A percentile compares a stretch with the other conserved stretches of the same genome.
Evolutionary conservation across 352 stramenopile species (phyloP).

Genomic region (Globisporangium parvum): DNA sequence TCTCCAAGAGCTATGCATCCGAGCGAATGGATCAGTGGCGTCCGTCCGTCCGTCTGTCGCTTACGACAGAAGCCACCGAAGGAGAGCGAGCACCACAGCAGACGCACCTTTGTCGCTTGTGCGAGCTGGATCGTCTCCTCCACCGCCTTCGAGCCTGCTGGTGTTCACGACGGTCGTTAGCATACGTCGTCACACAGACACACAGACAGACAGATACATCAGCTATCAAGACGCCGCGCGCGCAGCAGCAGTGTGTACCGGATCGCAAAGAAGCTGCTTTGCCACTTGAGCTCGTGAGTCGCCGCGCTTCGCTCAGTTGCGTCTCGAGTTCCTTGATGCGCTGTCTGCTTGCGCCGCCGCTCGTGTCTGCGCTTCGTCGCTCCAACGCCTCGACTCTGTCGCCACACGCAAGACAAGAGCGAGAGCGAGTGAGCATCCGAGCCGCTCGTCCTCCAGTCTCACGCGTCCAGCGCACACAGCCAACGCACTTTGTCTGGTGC

Average conservation of each 20-base stretch:
- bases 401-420: background rate
- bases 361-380: constrained; percentile 18
- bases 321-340: constrained; percentile 51
- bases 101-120: constrained; percentile 62
- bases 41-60: background rate
- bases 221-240: background rate
- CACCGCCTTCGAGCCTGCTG: constrained; percentile 34
- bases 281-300: constrained; percentile 6
- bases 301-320: constrained; percentile 45
- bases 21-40: too few relatives aligned
- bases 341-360: constrained; percentile 28
- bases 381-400: constrained; percentile 28
- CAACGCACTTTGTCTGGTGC: constrained; percentile 25
- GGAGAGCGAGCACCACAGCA: background rate
- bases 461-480: background rate
- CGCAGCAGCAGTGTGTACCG: constrained; percentile 10
- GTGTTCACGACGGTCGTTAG: too few relatives aligned
- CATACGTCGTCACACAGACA: too few relatives aligned
- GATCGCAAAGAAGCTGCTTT: constrained; percentile 22
- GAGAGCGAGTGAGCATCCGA: background rate
- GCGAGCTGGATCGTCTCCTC: constrained; percentile 47
- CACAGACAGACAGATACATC: too few relatives aligned
- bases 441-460: background rate
- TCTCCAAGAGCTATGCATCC: constrained; percentile 57
- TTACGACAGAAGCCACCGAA: background rate